Evolutionary conservation across 768 basidiomycete genomes (phyloP).

Genomic region (Suillus paluster): DNA sequence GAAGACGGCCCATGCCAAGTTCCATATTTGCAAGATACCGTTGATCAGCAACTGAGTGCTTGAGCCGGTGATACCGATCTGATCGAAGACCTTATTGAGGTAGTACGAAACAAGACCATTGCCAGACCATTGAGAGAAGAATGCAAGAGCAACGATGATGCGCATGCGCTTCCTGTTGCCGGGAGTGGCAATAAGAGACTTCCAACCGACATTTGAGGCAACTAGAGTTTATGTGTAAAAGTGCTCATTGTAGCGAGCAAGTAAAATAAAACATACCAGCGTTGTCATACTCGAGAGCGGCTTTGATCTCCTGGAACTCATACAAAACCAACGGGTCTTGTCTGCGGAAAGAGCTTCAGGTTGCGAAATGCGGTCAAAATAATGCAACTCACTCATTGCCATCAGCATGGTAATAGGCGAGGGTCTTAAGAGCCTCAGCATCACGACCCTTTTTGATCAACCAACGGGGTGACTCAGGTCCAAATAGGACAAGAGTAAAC

Average conservation of each 20-base stretch:
- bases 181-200: conserved; percentile 61
- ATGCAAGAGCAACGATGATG: conserved; percentile 77
- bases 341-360: conserved; percentile 27
- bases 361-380: not conserved
- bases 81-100: conserved; percentile 71
- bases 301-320: conserved; percentile 82
- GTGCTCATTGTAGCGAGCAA: not conserved
- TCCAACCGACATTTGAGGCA: conserved; percentile 67
- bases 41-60: conserved; percentile 80
- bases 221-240: conserved; percentile 34
- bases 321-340: conserved; percentile 70
- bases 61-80: conserved; percentile 66
- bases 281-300: conserved; percentile 72
- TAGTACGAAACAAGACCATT: conserved; percentile 88
- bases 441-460: conserved; percentile 76
- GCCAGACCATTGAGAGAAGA: conserved; percentile 88
- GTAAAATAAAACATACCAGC: conserved; percentile 27
- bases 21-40: conserved; percentile 85
- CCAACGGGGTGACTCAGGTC: conserved; percentile 87
- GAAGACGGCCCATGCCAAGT: conserved; percentile 61
- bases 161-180: conserved; percentile 80
- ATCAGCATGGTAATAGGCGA: conserved; percentile 86
- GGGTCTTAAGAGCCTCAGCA: conserved; percentile 63
- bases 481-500: conserved; percentile 65
- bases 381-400: conserved; percentile 55